Base-by-base conservation (phyloP, 2,329 filamentous ascomycete species). In the Neonectria sp. region DNA sequence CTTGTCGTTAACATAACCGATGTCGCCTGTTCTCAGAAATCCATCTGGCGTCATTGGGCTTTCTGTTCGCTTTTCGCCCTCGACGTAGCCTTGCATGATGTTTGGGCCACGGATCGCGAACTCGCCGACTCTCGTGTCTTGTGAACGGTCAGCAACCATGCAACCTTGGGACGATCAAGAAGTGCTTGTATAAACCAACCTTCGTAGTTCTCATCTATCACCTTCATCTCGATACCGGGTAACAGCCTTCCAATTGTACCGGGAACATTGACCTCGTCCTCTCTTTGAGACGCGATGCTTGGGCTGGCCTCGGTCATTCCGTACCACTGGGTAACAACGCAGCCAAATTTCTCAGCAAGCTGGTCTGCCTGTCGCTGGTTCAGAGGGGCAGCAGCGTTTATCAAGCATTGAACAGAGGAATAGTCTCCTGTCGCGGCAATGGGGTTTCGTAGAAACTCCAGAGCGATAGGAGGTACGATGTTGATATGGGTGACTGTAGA, bases 291-390 rank as follows among this genome's bases (percentile, higher is more conserved):
- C 7, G 60, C 60, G 3, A 63, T 55, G 21, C 60, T 63, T 2
- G 60, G 60, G 3, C 60, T 63, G 29, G 60, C 60, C 25, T 63
- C 60, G 7, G 60, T 63, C 60, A 63, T 63, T 3, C 60, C 60
- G 4, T 63, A 57, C 60, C 60, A 63, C 21, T 46, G 49, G 9
- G 60, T 63, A 5, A 63, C 60, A 12, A 37, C 60, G 24, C 60
- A 63, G 15, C 29, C 33, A 17, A 57, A 52, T 24, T 29, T 35
- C 21, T 33, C 27, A 4, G 52, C 56, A 9, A 63, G 53, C 6
- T 63, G 52, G 12, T 63, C 53, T 25, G 60, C 60, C 17, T 63
- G 60, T 4, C 52, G 53, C 33, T 57, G 60, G 45, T 63, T 63
- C 45, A 63, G 21, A 3, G 60, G 60, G 4, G 60, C 60, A 25